Base-by-base conservation (phyloP, 2,329 filamentous ascomycete genomes). In the Ophioceras dolichostomum region DNA sequence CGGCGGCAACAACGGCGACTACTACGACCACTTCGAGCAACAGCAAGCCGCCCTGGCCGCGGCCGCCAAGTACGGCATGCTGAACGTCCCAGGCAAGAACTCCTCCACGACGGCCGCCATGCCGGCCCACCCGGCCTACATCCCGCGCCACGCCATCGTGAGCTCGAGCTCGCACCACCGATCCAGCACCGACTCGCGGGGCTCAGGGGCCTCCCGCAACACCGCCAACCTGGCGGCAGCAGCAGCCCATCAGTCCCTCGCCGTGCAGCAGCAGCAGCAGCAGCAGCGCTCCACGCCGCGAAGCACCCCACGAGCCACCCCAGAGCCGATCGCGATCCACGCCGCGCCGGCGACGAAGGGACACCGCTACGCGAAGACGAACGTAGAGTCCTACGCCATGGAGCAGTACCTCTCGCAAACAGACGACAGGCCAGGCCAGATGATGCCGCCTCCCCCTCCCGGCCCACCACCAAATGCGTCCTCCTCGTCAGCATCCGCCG, bases 121-220 rank as follows among this genome's bases (percentile, higher is more conserved):
- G 30, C 67, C 67, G 0, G 55, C 64, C 0, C 68, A 72, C 41
- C 62, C 60, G 1, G 68, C 68, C 0, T 72, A 71, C 35, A 57
- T 68, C 16, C 62, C 64, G 1, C 54, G 52, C n/a, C n/a, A 18
- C 28, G 19, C 35, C 35, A 37, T 37, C 27, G 16, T n/a, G 18
- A 38, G 36, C 37, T 19, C 37, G 26, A 19, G 38, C 34, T 32
- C 32, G 20, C 18, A 35, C 32, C 32, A 38, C 27, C 27, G 26
- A 5, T 10, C 10, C n/a, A 37, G 35, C 35, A 31, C 19, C 19
- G 35, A 37, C 27, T 37, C 35, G 2, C 28, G 33, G 18, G 33
- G 28, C 2, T 39, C 38, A 13, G 16, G 29, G 6, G 27, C 32
- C 33, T 32, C 35, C 17, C 18, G 17, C 35, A 29, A 12, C 33